Conservation (phyloP, 345 rosid genomes). For the Crucihimalaya himalaica region DNA sequence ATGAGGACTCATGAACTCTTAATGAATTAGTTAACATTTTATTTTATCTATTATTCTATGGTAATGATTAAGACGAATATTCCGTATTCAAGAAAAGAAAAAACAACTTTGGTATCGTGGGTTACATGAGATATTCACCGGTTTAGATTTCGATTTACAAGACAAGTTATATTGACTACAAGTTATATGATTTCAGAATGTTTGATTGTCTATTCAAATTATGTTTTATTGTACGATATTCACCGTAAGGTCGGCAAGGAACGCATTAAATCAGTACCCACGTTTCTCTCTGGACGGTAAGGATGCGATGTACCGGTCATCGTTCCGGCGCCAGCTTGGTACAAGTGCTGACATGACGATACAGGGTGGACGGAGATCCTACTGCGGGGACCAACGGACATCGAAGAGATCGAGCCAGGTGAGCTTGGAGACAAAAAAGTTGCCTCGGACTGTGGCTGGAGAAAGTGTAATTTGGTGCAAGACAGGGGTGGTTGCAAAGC, state of each 20-base stretch:
- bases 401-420: constrained; percentile 27
- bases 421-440: constrained; percentile 28
- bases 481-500: constrained; percentile 86
- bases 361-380: constrained; percentile 27
- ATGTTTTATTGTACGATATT: too few relatives aligned
- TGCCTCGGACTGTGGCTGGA: constrained; percentile 52
- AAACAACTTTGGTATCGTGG: not conserved
- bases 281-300: constrained; percentile 89
- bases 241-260: constrained; percentile 64
- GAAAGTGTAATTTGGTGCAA: constrained; percentile 83
- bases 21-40: not conserved
- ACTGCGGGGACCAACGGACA: constrained; percentile 39
- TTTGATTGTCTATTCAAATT: too few relatives aligned
- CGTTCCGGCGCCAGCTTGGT: constrained; percentile 51
- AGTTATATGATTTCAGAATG: too few relatives aligned
- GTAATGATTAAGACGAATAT: not conserved
- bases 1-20: not conserved
- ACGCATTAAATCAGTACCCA: constrained; percentile 88
- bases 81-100: not conserved
- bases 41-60: not conserved
- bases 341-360: constrained; percentile 16
- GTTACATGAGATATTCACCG: not conserved
- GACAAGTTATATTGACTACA: not conserved
- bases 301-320: constrained; percentile 88
- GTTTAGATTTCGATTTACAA: not conserved